Conservation (phyloP, 108 stramenopile species). For the Fistulifera solaris region DNA sequence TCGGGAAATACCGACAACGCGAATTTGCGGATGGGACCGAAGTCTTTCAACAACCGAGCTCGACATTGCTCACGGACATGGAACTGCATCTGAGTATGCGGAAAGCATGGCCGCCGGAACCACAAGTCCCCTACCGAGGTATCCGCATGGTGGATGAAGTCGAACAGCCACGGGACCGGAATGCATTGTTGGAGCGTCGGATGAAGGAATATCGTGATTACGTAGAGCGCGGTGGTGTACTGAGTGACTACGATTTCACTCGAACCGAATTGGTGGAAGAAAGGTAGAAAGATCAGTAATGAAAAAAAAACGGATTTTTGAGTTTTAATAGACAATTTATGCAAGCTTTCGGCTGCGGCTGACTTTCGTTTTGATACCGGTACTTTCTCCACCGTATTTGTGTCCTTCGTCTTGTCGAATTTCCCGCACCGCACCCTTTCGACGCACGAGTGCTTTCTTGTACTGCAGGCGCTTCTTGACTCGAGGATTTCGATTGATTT, state of each 20-base stretch:
- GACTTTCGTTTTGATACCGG: constrained; percentile 83
- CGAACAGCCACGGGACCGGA: constrained; percentile 12
- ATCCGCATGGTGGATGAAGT: constrained; percentile 66
- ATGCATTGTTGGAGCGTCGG: constrained; percentile 30
- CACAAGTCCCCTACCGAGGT: constrained; percentile 40
- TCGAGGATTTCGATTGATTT: constrained; percentile 94
- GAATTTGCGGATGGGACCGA: constrained; percentile 66
- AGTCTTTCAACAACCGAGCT: constrained; percentile 37
- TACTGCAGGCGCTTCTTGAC: constrained; percentile 96
- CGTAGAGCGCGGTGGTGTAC: constrained; percentile 62
- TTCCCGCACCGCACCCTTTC: constrained; percentile 93
- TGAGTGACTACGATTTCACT: constrained; percentile 61
- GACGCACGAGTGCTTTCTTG: constrained; percentile 84
- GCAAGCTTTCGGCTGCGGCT: constrained; percentile 78
- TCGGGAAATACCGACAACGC: constrained; percentile 53
- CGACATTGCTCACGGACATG: constrained; percentile 50
- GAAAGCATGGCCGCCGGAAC: constrained; percentile 20
- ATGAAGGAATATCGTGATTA: constrained; percentile 62
- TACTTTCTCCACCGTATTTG: constrained; percentile 83
- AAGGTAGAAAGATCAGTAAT: too few relatives aligned
- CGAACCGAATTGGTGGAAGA: constrained; percentile 10
- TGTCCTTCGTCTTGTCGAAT: constrained; percentile 76
- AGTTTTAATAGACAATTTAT: not conserved
- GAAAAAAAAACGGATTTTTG: not conserved
- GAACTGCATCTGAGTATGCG: constrained; percentile 59